These are phyloP conservation scores for Mortierella sp. DNA, from an alignment of 371 early-diverging fungal genomes.

Conservation along the genomic window DNA sequence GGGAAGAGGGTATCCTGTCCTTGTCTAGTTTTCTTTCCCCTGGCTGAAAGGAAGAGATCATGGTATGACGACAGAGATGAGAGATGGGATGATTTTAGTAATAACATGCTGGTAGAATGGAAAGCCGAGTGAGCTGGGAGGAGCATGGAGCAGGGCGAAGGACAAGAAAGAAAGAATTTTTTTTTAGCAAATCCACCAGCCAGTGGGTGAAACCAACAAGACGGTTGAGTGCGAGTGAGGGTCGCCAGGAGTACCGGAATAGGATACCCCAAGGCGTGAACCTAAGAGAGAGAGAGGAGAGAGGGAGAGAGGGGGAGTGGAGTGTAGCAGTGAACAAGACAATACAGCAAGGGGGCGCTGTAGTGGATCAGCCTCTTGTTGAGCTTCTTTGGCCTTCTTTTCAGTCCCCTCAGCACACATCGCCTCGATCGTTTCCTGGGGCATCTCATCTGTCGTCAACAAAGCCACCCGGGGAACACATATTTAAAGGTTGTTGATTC, in stretches of 20 bases:
- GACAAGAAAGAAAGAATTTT: not conserved
- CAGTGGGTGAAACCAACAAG: conserved; percentile 1
- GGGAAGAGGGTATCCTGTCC: not conserved
- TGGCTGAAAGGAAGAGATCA: not conserved
- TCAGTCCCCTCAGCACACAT: not conserved
- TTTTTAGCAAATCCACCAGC: not conserved
- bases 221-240: not conserved
- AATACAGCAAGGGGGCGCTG: not conserved
- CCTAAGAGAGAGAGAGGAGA: not conserved
- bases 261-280: not conserved
- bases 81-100: not conserved
- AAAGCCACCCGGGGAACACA: not conserved
- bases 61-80: not conserved
- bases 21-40: no score
- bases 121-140: not conserved
- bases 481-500: conserved; percentile 2
- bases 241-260: not conserved
- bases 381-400: conserved; percentile 3
- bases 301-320: no score
- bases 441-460: not conserved
- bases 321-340: no score
- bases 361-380: not conserved
- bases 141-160: not conserved
- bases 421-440: conserved; percentile 7
- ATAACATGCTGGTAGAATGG: not conserved